Percentiles rank a stretch among this genome's conserved stretches.
These are phyloP conservation scores for Irpex lacteus DNA, from an alignment of 1,284 basidiomycete species.

Conservation along the genomic window DNA sequence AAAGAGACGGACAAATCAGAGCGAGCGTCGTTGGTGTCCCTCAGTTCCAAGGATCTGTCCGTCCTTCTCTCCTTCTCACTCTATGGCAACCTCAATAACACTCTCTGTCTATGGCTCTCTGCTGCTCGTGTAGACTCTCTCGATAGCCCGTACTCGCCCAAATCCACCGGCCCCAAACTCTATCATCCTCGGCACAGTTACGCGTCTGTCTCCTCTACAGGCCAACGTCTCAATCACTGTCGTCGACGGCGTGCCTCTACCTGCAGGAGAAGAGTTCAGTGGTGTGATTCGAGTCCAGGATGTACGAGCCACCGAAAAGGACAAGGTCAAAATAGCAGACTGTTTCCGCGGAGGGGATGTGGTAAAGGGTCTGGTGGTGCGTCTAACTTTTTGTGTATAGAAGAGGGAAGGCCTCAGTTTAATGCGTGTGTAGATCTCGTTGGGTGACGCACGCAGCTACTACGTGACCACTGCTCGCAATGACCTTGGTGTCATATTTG, in stretches of 20 bases:
- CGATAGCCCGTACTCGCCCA: conserved; percentile 59
- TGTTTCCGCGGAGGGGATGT: conserved; percentile 97
- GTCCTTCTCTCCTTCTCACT: conserved; percentile 34
- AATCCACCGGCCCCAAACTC: conserved; percentile 71
- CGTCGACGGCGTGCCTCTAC: conserved; percentile 87
- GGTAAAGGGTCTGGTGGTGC: conserved; percentile 87
- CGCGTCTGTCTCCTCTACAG: conserved; percentile 84
- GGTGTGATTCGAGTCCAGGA: conserved; percentile 93
- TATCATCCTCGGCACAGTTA: conserved; percentile 77
- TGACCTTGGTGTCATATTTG: conserved; percentile 90
- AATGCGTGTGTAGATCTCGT: conserved; percentile 65
- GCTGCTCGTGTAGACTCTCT: conserved; percentile 44
- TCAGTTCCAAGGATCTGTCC: conserved; percentile 64
- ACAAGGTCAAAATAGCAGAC: conserved; percentile 89
- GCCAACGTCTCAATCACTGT: conserved; percentile 87
- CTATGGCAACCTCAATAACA: conserved; percentile 22
- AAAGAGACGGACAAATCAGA: conserved; percentile 60
- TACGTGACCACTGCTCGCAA: conserved; percentile 94
- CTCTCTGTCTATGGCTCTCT: conserved; percentile 21
- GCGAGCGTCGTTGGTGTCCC: conserved; percentile 74
- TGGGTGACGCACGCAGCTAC: conserved; percentile 92
- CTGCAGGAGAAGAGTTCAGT: conserved; percentile 88
- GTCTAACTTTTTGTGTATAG: conserved; percentile 29
- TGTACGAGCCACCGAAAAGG: conserved; percentile 89
- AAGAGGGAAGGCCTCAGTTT: neutral